Conservation (phyloP, 768 basidiomycete genomes). For the Boletus rufocinnamomeus region DNA sequence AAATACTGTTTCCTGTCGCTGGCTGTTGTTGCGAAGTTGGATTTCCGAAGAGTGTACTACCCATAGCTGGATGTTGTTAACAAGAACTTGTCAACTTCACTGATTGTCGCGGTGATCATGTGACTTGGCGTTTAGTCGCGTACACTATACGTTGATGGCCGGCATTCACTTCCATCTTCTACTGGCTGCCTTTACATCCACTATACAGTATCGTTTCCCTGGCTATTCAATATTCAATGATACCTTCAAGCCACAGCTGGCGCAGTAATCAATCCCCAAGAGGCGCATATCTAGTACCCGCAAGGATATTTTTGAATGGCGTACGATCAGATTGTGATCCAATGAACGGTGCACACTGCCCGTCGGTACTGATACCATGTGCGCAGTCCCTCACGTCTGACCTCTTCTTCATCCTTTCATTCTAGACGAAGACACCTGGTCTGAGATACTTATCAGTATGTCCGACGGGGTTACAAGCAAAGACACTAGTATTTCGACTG, state of each 20-base stretch:
- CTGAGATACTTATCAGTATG: not conserved
- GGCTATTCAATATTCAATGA: not conserved
- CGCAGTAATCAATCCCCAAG: not conserved
- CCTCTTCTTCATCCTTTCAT: not conserved
- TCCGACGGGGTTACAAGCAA: not conserved
- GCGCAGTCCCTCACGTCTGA: not conserved
- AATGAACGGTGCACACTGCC: not conserved
- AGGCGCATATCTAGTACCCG: too few species aligned
- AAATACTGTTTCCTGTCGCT: constrained; percentile 25
- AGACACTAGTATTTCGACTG: not conserved
- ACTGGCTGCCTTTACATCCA: not conserved
- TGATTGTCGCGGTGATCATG: too few species aligned
- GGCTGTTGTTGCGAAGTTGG: constrained; percentile 26
- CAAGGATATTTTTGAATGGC: not conserved
- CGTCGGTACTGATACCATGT: not conserved
- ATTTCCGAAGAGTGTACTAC: constrained; percentile 27
- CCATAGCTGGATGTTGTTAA: constrained; percentile 10
- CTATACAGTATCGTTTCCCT: not conserved
- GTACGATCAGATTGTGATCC: not conserved
- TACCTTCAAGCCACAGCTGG: not conserved
- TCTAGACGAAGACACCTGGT: not conserved
- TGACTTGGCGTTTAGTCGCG: too few species aligned
- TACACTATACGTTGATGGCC: too few species aligned
- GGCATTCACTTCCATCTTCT: not conserved
- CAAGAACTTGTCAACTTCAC: too few species aligned